A percentile compares a stretch with the other conserved stretches of the same genome.
These are phyloP conservation scores for Cyclotella baltica DNA, from an alignment of 108 stramenopile genomes.

Conservation along the genomic window DNA sequence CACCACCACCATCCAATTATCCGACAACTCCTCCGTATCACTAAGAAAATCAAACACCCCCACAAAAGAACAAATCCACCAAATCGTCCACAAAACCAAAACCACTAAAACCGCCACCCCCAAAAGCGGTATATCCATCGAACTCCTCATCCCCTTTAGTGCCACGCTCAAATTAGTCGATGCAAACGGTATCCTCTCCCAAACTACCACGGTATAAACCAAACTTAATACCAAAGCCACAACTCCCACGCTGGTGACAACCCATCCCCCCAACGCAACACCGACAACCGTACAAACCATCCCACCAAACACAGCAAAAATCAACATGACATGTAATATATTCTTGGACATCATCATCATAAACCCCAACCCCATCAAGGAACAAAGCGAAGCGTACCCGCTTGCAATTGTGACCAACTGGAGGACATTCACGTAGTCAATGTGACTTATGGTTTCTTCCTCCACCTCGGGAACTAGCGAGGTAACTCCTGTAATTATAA, in stretches of 20 bases:
- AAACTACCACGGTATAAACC: slow-evolving; percentile 51
- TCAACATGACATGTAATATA: slow-evolving; percentile 35
- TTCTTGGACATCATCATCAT: slow-evolving; percentile 54
- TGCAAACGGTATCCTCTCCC: slow-evolving; percentile 58
- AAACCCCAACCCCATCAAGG: slow-evolving; percentile 42
- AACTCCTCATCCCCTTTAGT: slow-evolving; percentile 49
- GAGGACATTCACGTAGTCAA: slow-evolving; percentile 50
- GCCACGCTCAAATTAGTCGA: slow-evolving; percentile 63
- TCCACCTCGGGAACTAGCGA: not conserved
- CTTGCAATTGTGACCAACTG: slow-evolving; percentile 41
- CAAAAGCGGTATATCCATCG: slow-evolving; percentile 56
- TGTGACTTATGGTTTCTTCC: slow-evolving; percentile 28
- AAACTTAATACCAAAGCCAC: slow-evolving; percentile 28
- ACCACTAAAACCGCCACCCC: slow-evolving; percentile 51
- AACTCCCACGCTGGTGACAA: slow-evolving; percentile 26
- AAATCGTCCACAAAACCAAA: slow-evolving; percentile 62
- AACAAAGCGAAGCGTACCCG: slow-evolving; percentile 47
- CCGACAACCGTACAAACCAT: slow-evolving; percentile 36
- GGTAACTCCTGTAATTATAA: slow-evolving; percentile 19
- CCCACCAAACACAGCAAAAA: slow-evolving; percentile 34
- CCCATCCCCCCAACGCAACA: slow-evolving; percentile 23
- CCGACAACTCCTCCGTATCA: slow-evolving; percentile 49
- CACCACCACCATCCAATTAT: slow-evolving; percentile 44
- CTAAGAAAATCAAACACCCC: slow-evolving; percentile 65
- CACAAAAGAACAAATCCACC: slow-evolving; percentile 77